A percentile compares a stretch with the other conserved stretches of the same genome.
These are phyloP conservation scores for Helotiales sp. DNA, from an alignment of 2,329 filamentous ascomycete species.

Conservation along the genomic window DNA sequence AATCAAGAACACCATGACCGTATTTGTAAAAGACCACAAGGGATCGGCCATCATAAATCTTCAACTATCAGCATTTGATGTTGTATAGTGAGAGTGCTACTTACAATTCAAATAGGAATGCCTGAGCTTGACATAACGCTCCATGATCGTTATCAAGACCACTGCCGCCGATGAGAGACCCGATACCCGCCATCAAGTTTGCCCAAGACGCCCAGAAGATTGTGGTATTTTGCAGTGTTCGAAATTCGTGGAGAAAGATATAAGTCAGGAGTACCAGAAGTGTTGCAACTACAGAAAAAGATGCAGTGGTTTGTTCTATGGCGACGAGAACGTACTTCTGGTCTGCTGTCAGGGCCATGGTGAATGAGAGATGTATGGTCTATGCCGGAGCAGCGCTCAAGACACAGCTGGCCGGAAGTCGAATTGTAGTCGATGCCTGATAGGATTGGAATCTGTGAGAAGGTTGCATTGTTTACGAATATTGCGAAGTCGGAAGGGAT, in stretches of 20 bases:
- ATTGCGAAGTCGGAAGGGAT: background rate
- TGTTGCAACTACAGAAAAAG: conserved; percentile 69
- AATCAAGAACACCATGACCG: conserved; percentile 60
- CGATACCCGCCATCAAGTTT: conserved; percentile 59
- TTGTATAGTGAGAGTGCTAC: conserved; percentile 39
- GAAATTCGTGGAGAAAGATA: conserved; percentile 64
- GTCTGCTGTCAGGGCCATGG: background rate
- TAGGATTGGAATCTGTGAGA: background rate
- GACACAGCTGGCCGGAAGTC: too few species aligned
- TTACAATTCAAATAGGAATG: conserved; percentile 75
- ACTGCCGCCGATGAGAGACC: conserved; percentile 54
- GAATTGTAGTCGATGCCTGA: too few species aligned
- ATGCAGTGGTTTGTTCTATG: conserved; percentile 68
- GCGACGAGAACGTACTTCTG: conserved; percentile 57
- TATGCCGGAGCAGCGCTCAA: too few species aligned
- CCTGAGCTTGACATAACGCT: conserved; percentile 2
- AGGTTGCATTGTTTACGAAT: background rate
- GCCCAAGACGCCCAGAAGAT: conserved; percentile 62
- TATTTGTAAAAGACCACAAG: conserved; percentile 59
- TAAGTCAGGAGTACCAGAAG: conserved; percentile 73
- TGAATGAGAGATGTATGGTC: background rate
- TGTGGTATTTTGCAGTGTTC: conserved; percentile 74
- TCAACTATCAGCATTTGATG: conserved; percentile 55
- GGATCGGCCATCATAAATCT: conserved; percentile 52
- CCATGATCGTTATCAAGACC: conserved; percentile 33